Conservation (phyloP, 2,329 filamentous ascomycete genomes). For the Penicillium aurantiogriseum region DNA sequence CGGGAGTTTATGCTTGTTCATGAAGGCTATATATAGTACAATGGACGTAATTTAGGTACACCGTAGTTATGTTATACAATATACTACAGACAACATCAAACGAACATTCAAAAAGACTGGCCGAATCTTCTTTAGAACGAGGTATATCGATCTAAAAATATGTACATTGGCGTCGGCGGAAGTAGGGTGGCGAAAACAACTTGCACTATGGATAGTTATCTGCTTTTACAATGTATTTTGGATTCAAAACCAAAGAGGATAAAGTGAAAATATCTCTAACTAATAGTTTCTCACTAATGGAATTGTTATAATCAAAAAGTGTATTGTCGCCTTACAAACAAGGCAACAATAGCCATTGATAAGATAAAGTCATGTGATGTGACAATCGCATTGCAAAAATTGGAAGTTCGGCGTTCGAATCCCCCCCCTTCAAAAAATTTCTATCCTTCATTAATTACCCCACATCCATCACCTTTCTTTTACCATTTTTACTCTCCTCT, state of each 20-base stretch:
- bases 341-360: neutral
- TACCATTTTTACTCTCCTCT: neutral
- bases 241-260: neutral
- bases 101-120: neutral
- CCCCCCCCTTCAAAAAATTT: constrained; percentile 21
- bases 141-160: neutral
- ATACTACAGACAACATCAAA: neutral
- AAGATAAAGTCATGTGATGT: neutral
- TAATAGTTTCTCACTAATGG: neutral
- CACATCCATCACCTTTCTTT: neutral
- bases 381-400: constrained; percentile 9
- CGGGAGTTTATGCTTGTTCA: neutral
- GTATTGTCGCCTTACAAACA: neutral
- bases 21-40: neutral
- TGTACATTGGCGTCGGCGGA: neutral
- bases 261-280: neutral
- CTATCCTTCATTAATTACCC: constrained; percentile 12
- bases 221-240: neutral
- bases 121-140: neutral
- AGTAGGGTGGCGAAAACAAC: neutral
- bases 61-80: neutral
- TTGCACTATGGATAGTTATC: neutral
- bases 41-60: neutral
- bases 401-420: constrained; percentile 29
- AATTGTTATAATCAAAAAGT: neutral